Evolutionary conservation across 441 rosid species (phyloP), one percentile per base, ranked within the genome.

Genomic region (Pelargonium fulgidum): DNA sequence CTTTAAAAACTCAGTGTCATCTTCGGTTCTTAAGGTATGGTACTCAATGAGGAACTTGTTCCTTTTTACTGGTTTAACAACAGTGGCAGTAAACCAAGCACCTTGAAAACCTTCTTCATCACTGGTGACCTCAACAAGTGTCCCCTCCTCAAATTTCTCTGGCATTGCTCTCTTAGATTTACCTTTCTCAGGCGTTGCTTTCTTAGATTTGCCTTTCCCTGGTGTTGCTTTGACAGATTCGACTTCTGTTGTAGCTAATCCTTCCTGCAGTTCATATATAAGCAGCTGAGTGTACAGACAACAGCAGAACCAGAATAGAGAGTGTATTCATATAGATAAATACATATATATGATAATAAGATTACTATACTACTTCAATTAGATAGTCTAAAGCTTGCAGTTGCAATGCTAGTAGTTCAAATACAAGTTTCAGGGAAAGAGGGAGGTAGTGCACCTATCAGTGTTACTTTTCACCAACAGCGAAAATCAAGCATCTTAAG

Each of bases 71-170:
- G 70, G 67, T 75, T 86, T 81, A 29, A 85, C 76, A 68, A 88
- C 70, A 62, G 80, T 87, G 63, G 87, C 96, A 3, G 75, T 72
- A 78, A 91, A 93, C 96, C 95, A 89, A 70, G 97, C 95, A 79
- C 92, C 97, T 75, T 87, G 76, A 70, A 88, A 83, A 26, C 97
- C 99, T 33, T 93, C 92, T 77, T 93, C 99, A 33, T 86, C 86
- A 20, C 87, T 85, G 68, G 85, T 83, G 41, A 91, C 93, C 85
- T 93, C 97, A n/a, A 91, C 85, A 7, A 11, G 68, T 65, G 73
- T 71, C 68, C 92, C 95, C 72, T 70, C 67, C 56, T 67, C 66
- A 58, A 82, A 85, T 66, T 29, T 44, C 58, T 72, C 75, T n/a
- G 16, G 52, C 50, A 3, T 77, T 48, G 61, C 66, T 44, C 77